Conservation (phyloP, 2,329 filamentous ascomycete species). For the Cyphellophora europaea region DNA sequence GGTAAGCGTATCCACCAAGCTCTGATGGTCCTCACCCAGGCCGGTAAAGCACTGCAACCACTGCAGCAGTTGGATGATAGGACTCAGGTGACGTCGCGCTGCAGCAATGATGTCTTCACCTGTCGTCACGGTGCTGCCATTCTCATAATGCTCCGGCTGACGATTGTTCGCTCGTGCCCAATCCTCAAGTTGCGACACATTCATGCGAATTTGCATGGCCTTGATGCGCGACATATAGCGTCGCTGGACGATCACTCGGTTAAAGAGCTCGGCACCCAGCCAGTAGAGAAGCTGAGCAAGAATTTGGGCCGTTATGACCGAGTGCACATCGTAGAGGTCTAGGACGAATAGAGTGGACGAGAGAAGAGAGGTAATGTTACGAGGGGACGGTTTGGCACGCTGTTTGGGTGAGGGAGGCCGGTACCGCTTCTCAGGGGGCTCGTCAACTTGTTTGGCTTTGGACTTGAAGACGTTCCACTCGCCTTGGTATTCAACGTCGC, state of each 20-base stretch:
- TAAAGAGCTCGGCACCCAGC: conserved; percentile 93
- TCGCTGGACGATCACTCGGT: conserved; percentile 91
- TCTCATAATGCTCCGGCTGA: conserved; percentile 89
- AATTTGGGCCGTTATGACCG: conserved; percentile 87
- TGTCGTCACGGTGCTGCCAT: conserved; percentile 73
- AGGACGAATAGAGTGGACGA: conserved; percentile 95
- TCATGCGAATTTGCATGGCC: conserved; percentile 99
- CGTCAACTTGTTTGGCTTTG: conserved; percentile 77
- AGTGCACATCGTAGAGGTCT: conserved; percentile 98
- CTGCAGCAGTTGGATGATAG: conserved; percentile 86
- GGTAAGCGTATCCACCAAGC: conserved; percentile 76
- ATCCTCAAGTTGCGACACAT: conserved; percentile 87
- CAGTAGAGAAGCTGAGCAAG: conserved; percentile 90
- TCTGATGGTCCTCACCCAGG: conserved; percentile 79
- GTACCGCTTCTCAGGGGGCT: conserved; percentile 82
- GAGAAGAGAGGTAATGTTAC: conserved; percentile 89
- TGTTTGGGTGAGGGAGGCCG: conserved; percentile 89
- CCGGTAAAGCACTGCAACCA: conserved; percentile 98
- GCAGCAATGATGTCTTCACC: conserved; percentile 84
- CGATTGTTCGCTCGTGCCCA: conserved; percentile 93
- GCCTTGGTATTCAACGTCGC: conserved; percentile 93
- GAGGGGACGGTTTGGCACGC: conserved; percentile 80
- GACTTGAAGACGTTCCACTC: conserved; percentile 97
- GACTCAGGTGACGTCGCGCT: conserved; percentile 73
- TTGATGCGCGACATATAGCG: conserved; percentile 94